Evolutionary conservation across 768 basidiomycete genomes (phyloP).

Genomic region (Leucosporidium creatinivorum): DNA sequence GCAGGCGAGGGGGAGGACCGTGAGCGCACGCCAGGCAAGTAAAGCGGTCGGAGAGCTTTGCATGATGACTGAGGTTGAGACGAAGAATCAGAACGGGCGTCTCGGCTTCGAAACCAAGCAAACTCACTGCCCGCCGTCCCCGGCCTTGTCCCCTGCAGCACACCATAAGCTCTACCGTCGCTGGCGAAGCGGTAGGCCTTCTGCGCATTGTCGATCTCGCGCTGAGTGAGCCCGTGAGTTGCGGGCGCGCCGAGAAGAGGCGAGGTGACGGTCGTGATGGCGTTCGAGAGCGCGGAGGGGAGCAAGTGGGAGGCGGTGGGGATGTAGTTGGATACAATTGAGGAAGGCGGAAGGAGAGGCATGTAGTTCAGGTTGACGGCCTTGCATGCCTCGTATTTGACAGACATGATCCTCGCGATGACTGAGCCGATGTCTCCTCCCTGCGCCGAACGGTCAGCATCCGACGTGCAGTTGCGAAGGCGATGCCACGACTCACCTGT

Average conservation of each 20-base stretch:
- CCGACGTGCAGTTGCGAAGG: neutral
- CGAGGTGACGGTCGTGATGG: neutral
- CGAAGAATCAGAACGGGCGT: neutral
- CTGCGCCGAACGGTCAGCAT: neutral
- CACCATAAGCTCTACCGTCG: conserved; percentile 26
- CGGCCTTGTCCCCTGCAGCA: conserved; percentile 17
- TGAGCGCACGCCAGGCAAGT: conserved; percentile 30
- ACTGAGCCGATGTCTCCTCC: conserved; percentile 25
- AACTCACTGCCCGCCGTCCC: neutral
- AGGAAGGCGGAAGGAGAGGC: neutral
- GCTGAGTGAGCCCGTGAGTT: neutral
- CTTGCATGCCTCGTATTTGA: conserved; percentile 12
- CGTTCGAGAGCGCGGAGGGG: conserved; percentile 7
- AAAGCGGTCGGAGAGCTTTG: conserved; percentile 31
- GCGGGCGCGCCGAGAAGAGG: neutral
- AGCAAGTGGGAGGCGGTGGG: neutral
- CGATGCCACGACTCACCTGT: conserved; percentile 4
- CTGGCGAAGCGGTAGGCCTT: conserved; percentile 7
- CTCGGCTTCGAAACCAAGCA: too few relatives aligned
- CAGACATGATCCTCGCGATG: conserved; percentile 16
- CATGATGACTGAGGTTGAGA: neutral
- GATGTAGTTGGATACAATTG: neutral
- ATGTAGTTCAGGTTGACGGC: conserved; percentile 27
- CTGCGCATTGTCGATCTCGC: conserved; percentile 8
- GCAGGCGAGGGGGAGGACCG: neutral